These are phyloP conservation scores for Hirsutella minnesotensis DNA, from an alignment of 2,329 filamentous ascomycete species.

Conservation along the genomic window DNA sequence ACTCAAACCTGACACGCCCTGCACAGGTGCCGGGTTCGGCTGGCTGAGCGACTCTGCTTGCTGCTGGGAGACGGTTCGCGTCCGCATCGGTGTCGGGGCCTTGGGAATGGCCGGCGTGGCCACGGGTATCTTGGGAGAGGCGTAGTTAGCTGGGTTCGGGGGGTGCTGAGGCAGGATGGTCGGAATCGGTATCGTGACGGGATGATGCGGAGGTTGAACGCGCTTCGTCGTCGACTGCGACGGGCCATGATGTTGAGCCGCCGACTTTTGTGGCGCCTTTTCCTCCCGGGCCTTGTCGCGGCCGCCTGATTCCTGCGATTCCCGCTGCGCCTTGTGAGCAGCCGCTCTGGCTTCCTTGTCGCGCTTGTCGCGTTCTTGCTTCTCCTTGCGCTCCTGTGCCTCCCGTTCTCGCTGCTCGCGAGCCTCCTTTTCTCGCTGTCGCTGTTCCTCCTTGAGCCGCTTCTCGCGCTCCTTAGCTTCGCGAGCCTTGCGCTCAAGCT, in stretches of 20 bases:
- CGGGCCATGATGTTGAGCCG: conserved; percentile 20
- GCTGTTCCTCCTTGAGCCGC: conserved; percentile 72
- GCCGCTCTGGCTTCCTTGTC: conserved; percentile 45
- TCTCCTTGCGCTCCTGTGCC: conserved; percentile 48
- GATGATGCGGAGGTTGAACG: conserved; percentile 25
- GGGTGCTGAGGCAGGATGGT: conserved; percentile 46
- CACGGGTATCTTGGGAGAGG: conserved; percentile 68
- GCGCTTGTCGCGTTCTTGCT: conserved; percentile 50
- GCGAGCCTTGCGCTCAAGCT: conserved; percentile 68
- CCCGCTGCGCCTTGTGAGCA: conserved; percentile 44
- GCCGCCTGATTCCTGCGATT: conserved; percentile 37
- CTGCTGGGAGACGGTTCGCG: conserved; percentile 70
- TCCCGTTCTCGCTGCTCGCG: conserved; percentile 62
- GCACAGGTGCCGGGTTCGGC: conserved; percentile 58
- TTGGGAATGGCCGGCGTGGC: conserved; percentile 77
- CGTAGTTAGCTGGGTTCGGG: conserved; percentile 42
- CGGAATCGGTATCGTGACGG: conserved; percentile 35
- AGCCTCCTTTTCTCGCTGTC: conserved; percentile 66
- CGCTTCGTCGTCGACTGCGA: conserved; percentile 10
- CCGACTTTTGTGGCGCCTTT: conserved; percentile 22
- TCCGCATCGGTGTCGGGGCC: conserved; percentile 65
- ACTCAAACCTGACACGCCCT: conserved; percentile 42
- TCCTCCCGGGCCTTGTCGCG: conserved; percentile 60
- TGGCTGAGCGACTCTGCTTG: conserved; percentile 57
- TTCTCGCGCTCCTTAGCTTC: conserved; percentile 59